Conservation (phyloP, 2,329 filamentous ascomycete genomes). For the Ophiostoma novo-ulmi region DNA sequence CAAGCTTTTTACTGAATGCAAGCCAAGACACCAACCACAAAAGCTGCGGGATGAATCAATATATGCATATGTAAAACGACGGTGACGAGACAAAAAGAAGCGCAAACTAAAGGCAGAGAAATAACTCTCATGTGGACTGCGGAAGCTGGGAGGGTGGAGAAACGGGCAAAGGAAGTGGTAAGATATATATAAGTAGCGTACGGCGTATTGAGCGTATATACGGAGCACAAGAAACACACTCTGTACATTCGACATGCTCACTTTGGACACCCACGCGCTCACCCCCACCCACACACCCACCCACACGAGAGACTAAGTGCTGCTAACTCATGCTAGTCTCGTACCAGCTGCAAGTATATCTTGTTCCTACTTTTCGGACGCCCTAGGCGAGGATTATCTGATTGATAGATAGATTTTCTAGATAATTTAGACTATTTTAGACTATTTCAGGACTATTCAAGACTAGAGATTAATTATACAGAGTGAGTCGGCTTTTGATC, state of each 20-base stretch:
- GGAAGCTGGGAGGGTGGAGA: constrained; percentile 3
- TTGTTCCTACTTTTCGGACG: not conserved
- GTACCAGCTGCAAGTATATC: not conserved
- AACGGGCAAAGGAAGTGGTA: not conserved
- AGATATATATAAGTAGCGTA: not conserved
- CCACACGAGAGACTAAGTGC: not conserved
- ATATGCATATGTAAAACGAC: too few species aligned
- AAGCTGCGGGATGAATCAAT: not conserved
- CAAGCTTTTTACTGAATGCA: not conserved
- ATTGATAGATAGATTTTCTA: not conserved
- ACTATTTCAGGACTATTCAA: not conserved
- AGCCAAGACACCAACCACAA: not conserved
- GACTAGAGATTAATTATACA: not conserved
- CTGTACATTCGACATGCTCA: not conserved
- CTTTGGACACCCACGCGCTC: not conserved
- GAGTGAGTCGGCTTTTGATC: not conserved
- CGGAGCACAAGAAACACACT: not conserved
- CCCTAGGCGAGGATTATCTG: constrained; percentile 8
- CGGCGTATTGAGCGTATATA: not conserved
- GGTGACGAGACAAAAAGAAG: not conserved
- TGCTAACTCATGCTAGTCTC: constrained; percentile 10
- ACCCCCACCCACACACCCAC: not conserved
- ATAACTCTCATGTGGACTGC: not conserved
- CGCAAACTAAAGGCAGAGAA: not conserved
- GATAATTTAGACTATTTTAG: not conserved